Base-by-base conservation (phyloP, 2,329 filamentous ascomycete species). In the Fonsecaea pedrosoi region DNA sequence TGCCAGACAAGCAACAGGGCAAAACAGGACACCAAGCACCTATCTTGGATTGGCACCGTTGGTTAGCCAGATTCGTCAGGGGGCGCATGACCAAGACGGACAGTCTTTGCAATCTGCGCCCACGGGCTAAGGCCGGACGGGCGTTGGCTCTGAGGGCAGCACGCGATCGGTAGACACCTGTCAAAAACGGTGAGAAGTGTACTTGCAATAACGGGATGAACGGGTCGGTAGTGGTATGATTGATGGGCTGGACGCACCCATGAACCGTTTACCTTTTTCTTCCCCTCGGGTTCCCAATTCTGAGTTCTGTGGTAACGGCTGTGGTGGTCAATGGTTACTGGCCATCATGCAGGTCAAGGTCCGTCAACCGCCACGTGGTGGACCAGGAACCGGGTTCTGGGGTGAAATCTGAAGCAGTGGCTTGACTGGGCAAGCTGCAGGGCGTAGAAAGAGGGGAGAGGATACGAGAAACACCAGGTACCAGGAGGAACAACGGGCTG, bases 341-440 rank as follows among this genome's bases (percentile, higher is more conserved):
- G 57, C 21, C 34, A 34, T 12, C 57, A 60, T 60, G 57, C 57
- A 60, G 57, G 57, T 37, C 57, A 50, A 50, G 37, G 42, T 25
- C 45, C 45, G 45, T 25, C 45, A 15, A 50, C 21, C 21, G 42
- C 57, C 57, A 60, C 57, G 57, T 60, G 57, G 57, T 48, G 40
- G 30, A 25, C 40, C 34, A 34, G 57, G 15, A 4, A 37, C 18
- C 40, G 45, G 45, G 45, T 50, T 50, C 42, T 25, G 55, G 35
- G 25, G 6, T 35, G 21, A 60, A 60, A 35, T 32, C 57, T 60
- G 57, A 60, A 60, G 57, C 57, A 60, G 40, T 55, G 30, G 54
- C 54, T 35, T 37, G 54, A 21, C 13, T 37, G 30, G 42, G 57
- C 30, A 25, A 48, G 25, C 42, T 60, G 57, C 57, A 60, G 42